Evolutionary conservation across 805 yeast genomes (phyloP).

Genomic region (Yamadazyma paraphyllophila): DNA sequence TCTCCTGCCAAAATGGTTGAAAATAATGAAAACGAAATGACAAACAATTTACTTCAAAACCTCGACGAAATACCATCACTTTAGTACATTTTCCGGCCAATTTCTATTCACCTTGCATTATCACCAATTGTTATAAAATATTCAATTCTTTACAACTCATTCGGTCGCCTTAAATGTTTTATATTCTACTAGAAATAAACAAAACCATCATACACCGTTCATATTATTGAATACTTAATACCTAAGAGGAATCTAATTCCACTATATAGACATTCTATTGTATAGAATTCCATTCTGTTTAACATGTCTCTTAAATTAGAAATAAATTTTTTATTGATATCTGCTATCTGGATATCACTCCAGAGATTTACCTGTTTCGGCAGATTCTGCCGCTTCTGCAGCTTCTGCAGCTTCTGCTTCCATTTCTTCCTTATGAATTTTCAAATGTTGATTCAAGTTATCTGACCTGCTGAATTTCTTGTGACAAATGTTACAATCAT

Average conservation of each 20-base stretch:
- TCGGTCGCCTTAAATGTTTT: too few species aligned
- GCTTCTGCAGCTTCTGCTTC: slow-evolving; percentile 1
- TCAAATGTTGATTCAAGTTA: slow-evolving; percentile 64
- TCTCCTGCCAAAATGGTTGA: slow-evolving; percentile 5
- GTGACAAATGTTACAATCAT: slow-evolving; percentile 56
- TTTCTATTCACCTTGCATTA: not conserved
- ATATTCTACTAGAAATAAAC: too few species aligned
- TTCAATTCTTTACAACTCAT: too few species aligned
- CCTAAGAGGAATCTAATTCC: too few species aligned
- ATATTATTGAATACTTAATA: too few species aligned
- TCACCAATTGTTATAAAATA: not conserved
- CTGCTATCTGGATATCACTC: too few species aligned
- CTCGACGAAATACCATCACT: slow-evolving; percentile 6
- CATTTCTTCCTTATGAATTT: slow-evolving; percentile 45
- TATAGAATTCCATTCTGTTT: too few species aligned
- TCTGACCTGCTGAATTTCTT: slow-evolving; percentile 68
- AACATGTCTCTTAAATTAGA: too few species aligned
- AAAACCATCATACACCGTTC: too few species aligned
- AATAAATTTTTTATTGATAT: too few species aligned
- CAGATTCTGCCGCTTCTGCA: not conserved
- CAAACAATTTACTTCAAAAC: slow-evolving; percentile 5
- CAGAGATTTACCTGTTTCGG: too few species aligned
- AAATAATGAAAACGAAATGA: slow-evolving; percentile 6
- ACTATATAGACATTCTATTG: too few species aligned
- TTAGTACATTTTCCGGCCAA: not conserved